These are phyloP conservation scores for Kurtzmaniella quercitrusa DNA, from an alignment of 1,139 yeast species.

Conservation along the genomic window DNA sequence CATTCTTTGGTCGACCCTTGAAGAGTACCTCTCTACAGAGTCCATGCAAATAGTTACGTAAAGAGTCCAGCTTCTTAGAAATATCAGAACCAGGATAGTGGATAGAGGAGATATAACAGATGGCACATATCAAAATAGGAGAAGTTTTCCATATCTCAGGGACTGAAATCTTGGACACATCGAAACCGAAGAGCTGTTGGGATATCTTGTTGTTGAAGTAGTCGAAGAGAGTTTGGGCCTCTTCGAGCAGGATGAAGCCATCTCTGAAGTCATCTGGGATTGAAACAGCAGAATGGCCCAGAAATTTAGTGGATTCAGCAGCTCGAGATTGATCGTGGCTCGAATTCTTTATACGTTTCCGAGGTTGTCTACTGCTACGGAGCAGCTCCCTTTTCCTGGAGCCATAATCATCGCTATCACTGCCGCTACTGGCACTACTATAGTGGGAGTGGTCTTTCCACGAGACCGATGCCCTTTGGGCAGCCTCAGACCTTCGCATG, in stretches of 20 bases:
- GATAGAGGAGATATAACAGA: slow-evolving; percentile 59
- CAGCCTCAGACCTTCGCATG: background rate
- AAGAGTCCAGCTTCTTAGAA: slow-evolving; percentile 28
- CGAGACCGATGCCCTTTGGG: background rate
- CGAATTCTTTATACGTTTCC: background rate
- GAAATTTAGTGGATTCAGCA: background rate
- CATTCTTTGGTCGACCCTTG: slow-evolving; percentile 36
- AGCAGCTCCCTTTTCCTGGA: background rate
- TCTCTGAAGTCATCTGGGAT: slow-evolving; percentile 33
- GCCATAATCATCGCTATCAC: background rate
- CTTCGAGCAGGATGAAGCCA: slow-evolving; percentile 29
- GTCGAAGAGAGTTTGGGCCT: slow-evolving; percentile 48
- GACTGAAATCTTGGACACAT: slow-evolving; percentile 47
- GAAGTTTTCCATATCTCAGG: slow-evolving; percentile 52
- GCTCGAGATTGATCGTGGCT: background rate
- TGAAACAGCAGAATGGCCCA: background rate
- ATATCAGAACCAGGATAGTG: slow-evolving; percentile 46
- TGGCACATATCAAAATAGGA: slow-evolving; percentile 58
- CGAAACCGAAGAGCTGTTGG: slow-evolving; percentile 66
- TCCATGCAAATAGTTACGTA: slow-evolving; percentile 41
- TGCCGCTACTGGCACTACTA: background rate
- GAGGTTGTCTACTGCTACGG: background rate
- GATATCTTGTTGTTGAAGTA: slow-evolving; percentile 55
- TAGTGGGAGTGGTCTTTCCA: background rate
- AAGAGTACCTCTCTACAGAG: slow-evolving; percentile 46